These are phyloP conservation scores for Paraglomus occultum DNA, from an alignment of 192 early-diverging fungal species.

Conservation along the genomic window DNA sequence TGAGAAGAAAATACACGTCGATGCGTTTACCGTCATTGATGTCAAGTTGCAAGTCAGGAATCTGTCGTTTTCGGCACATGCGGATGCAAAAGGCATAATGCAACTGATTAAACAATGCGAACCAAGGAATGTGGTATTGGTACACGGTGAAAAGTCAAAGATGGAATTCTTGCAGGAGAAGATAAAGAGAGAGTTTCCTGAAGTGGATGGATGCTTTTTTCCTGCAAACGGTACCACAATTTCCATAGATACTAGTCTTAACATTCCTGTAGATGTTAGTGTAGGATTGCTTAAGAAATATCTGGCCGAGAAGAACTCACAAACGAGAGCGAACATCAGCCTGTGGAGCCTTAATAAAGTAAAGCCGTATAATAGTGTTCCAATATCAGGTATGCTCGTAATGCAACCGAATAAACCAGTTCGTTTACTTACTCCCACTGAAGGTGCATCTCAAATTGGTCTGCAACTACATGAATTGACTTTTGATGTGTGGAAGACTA, in stretches of 20 bases:
- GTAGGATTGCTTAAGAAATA: slow-evolving; percentile 46
- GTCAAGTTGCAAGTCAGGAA: slow-evolving; percentile 94
- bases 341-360: slow-evolving; percentile 18
- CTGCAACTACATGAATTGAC: slow-evolving; percentile 38
- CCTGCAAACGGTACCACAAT: slow-evolving; percentile 86
- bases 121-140: slow-evolving; percentile 86
- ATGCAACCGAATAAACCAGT: slow-evolving; percentile 41
- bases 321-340: slow-evolving; percentile 20
- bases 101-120: slow-evolving; percentile 88
- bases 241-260: slow-evolving; percentile 62
- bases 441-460: slow-evolving; percentile 32
- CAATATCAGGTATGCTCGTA: slow-evolving; percentile 45
- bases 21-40: slow-evolving; percentile 67
- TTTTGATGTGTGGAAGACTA: slow-evolving; percentile 38
- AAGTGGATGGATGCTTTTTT: slow-evolving; percentile 78
- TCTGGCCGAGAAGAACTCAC: slow-evolving; percentile 31
- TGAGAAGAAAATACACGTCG: slow-evolving; percentile 82
- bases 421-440: slow-evolving; percentile 39
- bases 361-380: slow-evolving; percentile 37
- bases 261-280: slow-evolving; percentile 61
- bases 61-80: slow-evolving; percentile 95
- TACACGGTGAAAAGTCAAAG: slow-evolving; percentile 90
- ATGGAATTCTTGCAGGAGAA: slow-evolving; percentile 84
- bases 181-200: slow-evolving; percentile 80
- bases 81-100: slow-evolving; percentile 98